Base-by-base conservation (phyloP, 495 filamentous ascomycete species). In the Melanomma pulvis-pyrius region DNA sequence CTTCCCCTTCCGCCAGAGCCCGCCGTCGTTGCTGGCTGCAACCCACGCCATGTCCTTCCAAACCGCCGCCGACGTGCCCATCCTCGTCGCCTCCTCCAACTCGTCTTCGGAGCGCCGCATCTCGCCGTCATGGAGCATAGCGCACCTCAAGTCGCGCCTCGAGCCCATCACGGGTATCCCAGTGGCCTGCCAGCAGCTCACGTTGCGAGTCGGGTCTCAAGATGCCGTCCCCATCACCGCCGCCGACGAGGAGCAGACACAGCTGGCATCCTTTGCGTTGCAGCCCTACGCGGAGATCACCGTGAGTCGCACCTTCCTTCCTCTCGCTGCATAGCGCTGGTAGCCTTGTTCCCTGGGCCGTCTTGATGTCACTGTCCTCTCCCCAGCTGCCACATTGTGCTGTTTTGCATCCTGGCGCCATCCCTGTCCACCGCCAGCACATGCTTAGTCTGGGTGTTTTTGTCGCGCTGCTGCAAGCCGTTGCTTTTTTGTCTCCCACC, bases 161-260 rank as follows among this genome's bases (percentile, higher is more conserved):
- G 93, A 97, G 74, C 90, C 93, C 64, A 86, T 98, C 79, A 98
- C 94, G 1, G 94, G 94, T 56, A 86, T 98, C 19, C 92, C 94
- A 1, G 90, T 92, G 12, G 82, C 83, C 11, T 86, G 84, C 63
- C 96, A 98, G 77, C 84, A 82, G 55, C 82, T 98, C 54, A 83
- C 76, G 48, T 79, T 92, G 74, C 87, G 84, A 70, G 79, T 86
- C 30, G 79, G 76, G 61, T 80, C 82, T 53, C 80, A 80, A 67
- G 76, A 85, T 30, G 79, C 77, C 61, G 79, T 84, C 51, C 73
- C 83, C 48, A 75, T 92, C 67, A 83, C 86, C 70, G 86, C 87
- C 25, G 79, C 74, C 41, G 83, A 92, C 75, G 90, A 93, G 76
- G 90, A 92, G 47, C 77, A 74, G 48, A 84, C 82, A 53, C 77